Conservation (phyloP, 2,329 filamentous ascomycete genomes). For the Aspergillus amoenus region DNA sequence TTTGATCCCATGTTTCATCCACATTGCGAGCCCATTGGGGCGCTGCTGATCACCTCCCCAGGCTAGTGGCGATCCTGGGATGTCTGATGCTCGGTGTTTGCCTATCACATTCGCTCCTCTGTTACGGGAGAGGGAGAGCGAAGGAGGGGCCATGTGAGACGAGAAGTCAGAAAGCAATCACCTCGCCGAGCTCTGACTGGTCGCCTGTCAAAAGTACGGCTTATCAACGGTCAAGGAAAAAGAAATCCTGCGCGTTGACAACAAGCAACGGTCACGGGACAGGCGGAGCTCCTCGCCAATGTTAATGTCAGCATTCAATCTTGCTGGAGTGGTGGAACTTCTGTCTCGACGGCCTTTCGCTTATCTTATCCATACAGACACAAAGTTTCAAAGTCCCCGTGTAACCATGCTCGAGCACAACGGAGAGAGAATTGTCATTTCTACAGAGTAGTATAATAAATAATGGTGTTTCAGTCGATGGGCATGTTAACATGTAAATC, state of each 20-base stretch:
- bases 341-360: too few species aligned
- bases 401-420: background rate
- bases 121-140: background rate
- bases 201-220: background rate
- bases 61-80: slow-evolving; percentile 11
- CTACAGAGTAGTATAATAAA: background rate
- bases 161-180: background rate
- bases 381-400: background rate
- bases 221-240: background rate
- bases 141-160: slow-evolving; percentile 6
- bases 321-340: background rate
- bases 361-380: too few species aligned
- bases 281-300: too few species aligned
- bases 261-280: background rate
- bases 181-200: background rate
- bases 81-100: slow-evolving; percentile 4
- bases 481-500: too few species aligned
- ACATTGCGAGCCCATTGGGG: background rate
- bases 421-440: background rate
- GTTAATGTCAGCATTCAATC: background rate
- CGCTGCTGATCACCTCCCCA: slow-evolving; percentile 6
- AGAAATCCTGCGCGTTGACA: background rate
- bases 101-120: slow-evolving; percentile 10
- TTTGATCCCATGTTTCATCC: slow-evolving; percentile 10
- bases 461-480: background rate